Base-by-base conservation (phyloP, 2,329 filamentous ascomycete genomes). In the Aureobasidium uvarum region DNA sequence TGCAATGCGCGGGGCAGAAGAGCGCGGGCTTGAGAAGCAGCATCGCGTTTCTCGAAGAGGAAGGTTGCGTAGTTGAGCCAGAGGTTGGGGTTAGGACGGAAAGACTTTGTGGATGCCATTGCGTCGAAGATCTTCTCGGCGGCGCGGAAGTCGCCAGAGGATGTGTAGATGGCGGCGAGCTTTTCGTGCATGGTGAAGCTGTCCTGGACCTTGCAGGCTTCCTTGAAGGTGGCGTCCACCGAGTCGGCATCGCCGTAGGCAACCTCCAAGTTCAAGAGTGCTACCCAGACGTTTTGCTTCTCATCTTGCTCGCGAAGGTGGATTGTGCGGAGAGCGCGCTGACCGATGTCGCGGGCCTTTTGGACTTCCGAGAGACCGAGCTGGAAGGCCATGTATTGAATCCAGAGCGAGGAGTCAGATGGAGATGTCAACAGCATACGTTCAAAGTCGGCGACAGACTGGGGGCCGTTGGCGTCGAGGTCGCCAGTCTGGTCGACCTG, bases 321-420 rank as follows among this genome's bases (percentile, higher is more conserved):
- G 80, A 99, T 98, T 18, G 90, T 96, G 74, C 89, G 88, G 69
- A 98, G 85, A 20, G 95, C 95, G 67, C 95, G 89, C 78, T 97
- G 90, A 1, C 92, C 93, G 66, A 97, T 89, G 69, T 94, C 90
- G 56, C 94, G 87, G 14, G 95, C 93, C 77, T 92, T 95, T 67
- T 89, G 86, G 23, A 96, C 83, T 78, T 99, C 95, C 74, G 91
- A 91, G 62, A 96, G 85, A 74, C 96, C 89, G 77, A 97, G 88
- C 78, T 98, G 92, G 84, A 96, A 96, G n/a, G 93, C 92, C 92
- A 99, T 98, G 80, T 99, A 99, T 70, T 91, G 86, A 64, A 97
- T 91, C 95, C 95, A 99, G 33, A 98, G 84, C 68, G 89, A 83
- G 0, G 94, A 96, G n/a, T 91, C 94, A 78, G 98, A 92, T 2